Percentiles rank a stretch among this genome's conserved stretches.
phyloP scores from a whole-genome alignment of 768 basidiomycete genomes.

The Suillus bovinus region DNA sequence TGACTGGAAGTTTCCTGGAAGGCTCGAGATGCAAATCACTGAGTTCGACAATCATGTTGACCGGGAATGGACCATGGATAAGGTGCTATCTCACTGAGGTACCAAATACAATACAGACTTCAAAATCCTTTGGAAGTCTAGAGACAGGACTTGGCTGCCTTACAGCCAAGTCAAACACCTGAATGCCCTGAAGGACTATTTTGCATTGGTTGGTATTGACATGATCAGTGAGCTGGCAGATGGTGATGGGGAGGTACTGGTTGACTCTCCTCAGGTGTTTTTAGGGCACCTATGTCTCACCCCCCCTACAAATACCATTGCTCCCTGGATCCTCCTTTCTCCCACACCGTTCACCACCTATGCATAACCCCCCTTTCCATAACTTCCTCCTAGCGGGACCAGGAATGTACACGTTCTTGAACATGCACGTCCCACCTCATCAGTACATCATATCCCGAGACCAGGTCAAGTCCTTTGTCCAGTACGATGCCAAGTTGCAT shows the following conservation, averaged over 20 bases:
- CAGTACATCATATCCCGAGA: neutral
- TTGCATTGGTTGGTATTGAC: too few relatives aligned
- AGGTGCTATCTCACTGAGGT: neutral
- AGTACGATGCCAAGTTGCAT: neutral
- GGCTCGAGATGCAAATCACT: constrained; percentile 22
- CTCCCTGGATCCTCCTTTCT: too few relatives aligned
- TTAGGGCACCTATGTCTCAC: neutral
- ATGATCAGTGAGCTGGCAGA: neutral
- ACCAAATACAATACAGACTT: neutral
- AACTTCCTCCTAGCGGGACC: neutral
- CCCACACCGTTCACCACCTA: too few relatives aligned
- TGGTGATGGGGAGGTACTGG: neutral
- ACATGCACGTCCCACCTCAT: neutral
- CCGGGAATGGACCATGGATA: neutral
- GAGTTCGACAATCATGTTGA: constrained; percentile 22
- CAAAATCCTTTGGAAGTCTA: too few relatives aligned
- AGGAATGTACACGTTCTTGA: neutral
- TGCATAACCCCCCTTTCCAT: neutral
- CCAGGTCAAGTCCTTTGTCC: constrained; percentile 1
- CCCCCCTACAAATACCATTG: neutral
- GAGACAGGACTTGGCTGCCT: too few relatives aligned
- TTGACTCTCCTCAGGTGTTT: neutral
- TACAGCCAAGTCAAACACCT: too few relatives aligned
- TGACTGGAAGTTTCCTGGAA: constrained; percentile 30
- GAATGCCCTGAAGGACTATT: too few relatives aligned